Percentiles rank a stretch among this genome's conserved stretches.
Evolutionary conservation across 257 asterid genomes (phyloP).

Genomic region (Ilex asprella): DNA sequence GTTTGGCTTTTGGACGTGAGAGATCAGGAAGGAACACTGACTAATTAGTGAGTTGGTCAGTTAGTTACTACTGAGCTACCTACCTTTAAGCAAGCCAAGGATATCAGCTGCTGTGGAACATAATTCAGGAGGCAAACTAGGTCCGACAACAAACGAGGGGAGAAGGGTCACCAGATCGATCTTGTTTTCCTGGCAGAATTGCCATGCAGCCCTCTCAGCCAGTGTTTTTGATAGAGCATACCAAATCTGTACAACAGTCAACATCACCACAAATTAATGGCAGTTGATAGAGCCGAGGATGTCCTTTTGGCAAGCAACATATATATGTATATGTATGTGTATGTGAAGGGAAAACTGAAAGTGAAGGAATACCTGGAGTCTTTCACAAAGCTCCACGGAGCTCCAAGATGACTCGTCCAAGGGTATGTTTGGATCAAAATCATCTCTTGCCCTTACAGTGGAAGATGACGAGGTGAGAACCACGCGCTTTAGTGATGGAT

Average conservation of each 20-base stretch:
- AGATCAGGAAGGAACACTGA: too few relatives aligned
- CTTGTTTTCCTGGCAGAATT: slow-evolving; percentile 53
- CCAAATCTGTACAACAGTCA: slow-evolving; percentile 45
- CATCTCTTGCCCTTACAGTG: slow-evolving; percentile 58
- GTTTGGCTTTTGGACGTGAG: too few relatives aligned
- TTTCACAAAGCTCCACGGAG: slow-evolving; percentile 56
- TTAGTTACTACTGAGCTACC: background rate
- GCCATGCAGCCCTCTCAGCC: slow-evolving; percentile 95
- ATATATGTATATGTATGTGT: too few relatives aligned
- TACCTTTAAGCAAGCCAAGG: slow-evolving; percentile 55
- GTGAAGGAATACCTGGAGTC: slow-evolving; percentile 35
- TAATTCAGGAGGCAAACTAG: slow-evolving; percentile 53
- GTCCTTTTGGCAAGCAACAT: background rate
- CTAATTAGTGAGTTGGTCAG: too few relatives aligned
- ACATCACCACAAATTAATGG: too few relatives aligned
- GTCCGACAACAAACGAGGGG: slow-evolving; percentile 81
- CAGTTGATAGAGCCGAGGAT: too few relatives aligned
- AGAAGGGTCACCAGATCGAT: slow-evolving; percentile 60
- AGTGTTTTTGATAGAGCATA: slow-evolving; percentile 70
- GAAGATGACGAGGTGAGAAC: slow-evolving; percentile 92
- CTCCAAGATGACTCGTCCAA: slow-evolving; percentile 91
- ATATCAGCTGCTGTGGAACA: slow-evolving; percentile 75
- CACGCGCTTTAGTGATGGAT: slow-evolving; percentile 59
- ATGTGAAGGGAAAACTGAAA: background rate
- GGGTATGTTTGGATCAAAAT: slow-evolving; percentile 36